Evolutionary conservation across 2,329 filamentous ascomycete genomes (phyloP), one percentile per base, ranked within the genome.

Genomic region (Xylariaceae sp.): DNA sequence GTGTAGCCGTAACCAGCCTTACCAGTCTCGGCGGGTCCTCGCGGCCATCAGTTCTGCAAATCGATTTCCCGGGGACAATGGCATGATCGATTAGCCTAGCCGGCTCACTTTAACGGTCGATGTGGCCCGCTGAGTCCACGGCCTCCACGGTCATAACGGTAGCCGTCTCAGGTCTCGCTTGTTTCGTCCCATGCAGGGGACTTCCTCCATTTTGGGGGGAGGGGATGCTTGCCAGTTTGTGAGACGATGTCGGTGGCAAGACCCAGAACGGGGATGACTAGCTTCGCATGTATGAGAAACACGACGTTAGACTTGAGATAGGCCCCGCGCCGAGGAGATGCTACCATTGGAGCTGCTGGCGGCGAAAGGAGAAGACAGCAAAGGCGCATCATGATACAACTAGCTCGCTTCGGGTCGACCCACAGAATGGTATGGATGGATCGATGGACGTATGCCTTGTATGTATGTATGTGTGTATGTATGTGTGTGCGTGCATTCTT

Each of bases 121-220:
- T 42, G 24, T n/a, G n/a, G n/a, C n/a, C 32, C 29, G 32, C 13
- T 17, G 11, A 4, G 13, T n/a, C 24, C 27, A 36, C 40, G 34
- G 29, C 40, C 43, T 15, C 44, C 15, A 28, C 27, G 16, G 35
- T 41, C 19, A 31, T 16, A 36, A 15, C 9, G 19, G 17, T 39
- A 32, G 17, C 29, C 31, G 41, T 35, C 32, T 44, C 29, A 36
- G 44, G 13, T 30, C 21, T 11, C 29, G 31, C 17, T 31, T 36
- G 44, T 47, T 44, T 47, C 41, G 31, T 8, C 34, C 31, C 3
- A 34, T 43, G 38, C 44, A 44, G 27, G 40, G 23, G 32, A 36
- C 30, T 31, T 35, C n/a, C 24, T 26, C 17, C 14, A 12, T 34
- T 36, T 41, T 47, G 44, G 41, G 41, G 44, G 41, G 38, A 33